phyloP scores from a whole-genome alignment of 179 eudicot species.

The Actinidia chinensis region DNA sequence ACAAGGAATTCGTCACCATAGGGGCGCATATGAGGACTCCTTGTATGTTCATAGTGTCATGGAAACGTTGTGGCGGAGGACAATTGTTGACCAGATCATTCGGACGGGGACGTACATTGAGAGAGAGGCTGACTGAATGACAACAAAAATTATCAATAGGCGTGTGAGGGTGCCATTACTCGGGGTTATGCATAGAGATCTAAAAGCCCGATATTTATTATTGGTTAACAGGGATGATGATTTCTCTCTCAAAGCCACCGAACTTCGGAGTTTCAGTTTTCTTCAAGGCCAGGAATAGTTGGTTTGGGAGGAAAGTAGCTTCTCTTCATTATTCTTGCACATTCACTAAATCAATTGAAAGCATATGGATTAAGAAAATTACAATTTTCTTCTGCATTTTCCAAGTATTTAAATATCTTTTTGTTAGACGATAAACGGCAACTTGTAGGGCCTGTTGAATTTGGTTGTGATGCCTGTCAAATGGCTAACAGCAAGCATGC shows the following conservation, averaged over 20 bases:
- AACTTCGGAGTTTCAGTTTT: constrained; percentile 85
- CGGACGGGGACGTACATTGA: constrained; percentile 83
- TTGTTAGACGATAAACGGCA: not conserved
- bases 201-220: constrained; percentile 83
- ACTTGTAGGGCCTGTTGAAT: not conserved
- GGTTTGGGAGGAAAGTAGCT: not conserved
- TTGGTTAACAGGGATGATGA: constrained; percentile 82
- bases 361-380: not conserved
- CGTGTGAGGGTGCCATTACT: constrained; percentile 91
- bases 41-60: constrained; percentile 83
- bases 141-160: constrained; percentile 76
- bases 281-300: constrained; percentile 88
- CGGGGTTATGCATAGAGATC: constrained; percentile 85
- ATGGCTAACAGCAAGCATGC: no score
- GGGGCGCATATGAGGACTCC: constrained; percentile 87
- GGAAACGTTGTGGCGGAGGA: constrained; percentile 81
- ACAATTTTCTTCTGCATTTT: not conserved
- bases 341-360: not conserved
- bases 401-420: not conserved
- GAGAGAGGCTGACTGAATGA: constrained; percentile 80
- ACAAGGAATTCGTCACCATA: constrained; percentile 75
- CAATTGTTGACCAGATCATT: constrained; percentile 82
- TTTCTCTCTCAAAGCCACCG: constrained; percentile 87
- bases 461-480: not conserved
- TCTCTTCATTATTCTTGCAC: not conserved